These are phyloP conservation scores for Lathyrus tuberosus DNA, from an alignment of 306 rosid species.

Conservation along the genomic window DNA sequence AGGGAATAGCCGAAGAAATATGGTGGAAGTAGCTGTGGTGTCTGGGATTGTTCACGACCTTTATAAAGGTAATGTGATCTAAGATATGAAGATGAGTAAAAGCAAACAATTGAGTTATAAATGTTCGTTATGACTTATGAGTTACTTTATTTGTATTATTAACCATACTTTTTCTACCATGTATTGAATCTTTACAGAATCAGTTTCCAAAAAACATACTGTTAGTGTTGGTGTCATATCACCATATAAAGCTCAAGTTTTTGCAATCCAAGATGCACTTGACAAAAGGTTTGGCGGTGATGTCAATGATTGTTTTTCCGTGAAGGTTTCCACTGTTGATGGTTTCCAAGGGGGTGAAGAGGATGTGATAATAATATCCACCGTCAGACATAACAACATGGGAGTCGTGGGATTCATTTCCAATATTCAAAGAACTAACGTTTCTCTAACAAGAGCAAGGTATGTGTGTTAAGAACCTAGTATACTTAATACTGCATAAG, in stretches of 20 bases:
- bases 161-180: not conserved
- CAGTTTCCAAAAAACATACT: constrained; percentile 36
- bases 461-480: constrained; percentile 30
- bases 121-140: constrained; percentile 10
- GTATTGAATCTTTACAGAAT: constrained; percentile 41
- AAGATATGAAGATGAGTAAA: constrained; percentile 6
- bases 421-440: constrained; percentile 58
- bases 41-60: constrained; percentile 40
- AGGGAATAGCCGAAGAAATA: constrained; percentile 41
- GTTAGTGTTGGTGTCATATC: constrained; percentile 68
- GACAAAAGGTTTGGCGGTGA: constrained; percentile 37
- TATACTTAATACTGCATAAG: constrained; percentile 4
- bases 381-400: constrained; percentile 49
- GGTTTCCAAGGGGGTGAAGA: constrained; percentile 78
- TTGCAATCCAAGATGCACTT: constrained; percentile 55
- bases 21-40: constrained; percentile 52
- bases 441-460: constrained; percentile 68
- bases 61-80: constrained; percentile 41
- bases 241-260: constrained; percentile 69
- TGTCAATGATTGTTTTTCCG: constrained; percentile 34
- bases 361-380: constrained; percentile 56
- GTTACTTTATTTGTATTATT: constrained; percentile 12
- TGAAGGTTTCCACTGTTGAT: constrained; percentile 63
- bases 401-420: constrained; percentile 61
- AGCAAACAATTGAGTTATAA: constrained; percentile 17